Base-by-base conservation (phyloP, 2,329 filamentous ascomycete species). In the Sclerotinia sclerotiorum region DNA sequence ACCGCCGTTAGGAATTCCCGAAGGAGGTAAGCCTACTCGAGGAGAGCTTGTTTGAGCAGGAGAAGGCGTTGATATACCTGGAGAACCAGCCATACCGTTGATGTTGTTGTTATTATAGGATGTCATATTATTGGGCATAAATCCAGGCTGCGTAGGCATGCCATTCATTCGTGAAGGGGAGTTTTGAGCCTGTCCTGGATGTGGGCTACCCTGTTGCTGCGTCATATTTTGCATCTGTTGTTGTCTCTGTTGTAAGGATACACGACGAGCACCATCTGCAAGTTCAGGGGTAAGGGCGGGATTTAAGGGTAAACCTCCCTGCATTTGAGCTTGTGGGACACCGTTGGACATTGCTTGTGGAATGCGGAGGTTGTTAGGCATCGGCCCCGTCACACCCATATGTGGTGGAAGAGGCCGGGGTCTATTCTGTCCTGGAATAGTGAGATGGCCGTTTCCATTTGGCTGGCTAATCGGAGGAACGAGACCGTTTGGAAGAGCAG, bases 261-360 rank as follows among this genome's bases (percentile, higher is more conserved):
- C 87, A 55, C 87, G 85, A 67, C 88, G 87, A 21, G 88, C 85
- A 74, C 90, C 88, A 73, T 89, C 81, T 73, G 88, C 82, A 58
- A 88, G 78, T 67, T 83, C 83, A 35, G 85, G 80, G 69, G 88
- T 85, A 3, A 85, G 76, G 55, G 79, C 80, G 10, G 80, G 79
- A 62, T 80, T 81, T 7, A 84, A 79, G 2, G 87, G 84, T 81
- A 92, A 84, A 67, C 89, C 85, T 65, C 69, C 70, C 74, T 90
- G 88, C 81, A 92, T 84, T 72, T 90, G 90, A 32, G 90, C 88
- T 76, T 91, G 89, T 49, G 88, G 87, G 32, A 91, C 83, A 57
- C 85, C 85, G 69, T 87, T 56, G 17, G 66, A 32, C 24, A 86
- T 84, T 76, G 87, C 83, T 3, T 81, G 86, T 56, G 76, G 73